Evolutionary conservation across 192 early-diverging fungal genomes (phyloP), one percentile per base, ranked within the genome.

Genomic region (Backusella macrospora): DNA sequence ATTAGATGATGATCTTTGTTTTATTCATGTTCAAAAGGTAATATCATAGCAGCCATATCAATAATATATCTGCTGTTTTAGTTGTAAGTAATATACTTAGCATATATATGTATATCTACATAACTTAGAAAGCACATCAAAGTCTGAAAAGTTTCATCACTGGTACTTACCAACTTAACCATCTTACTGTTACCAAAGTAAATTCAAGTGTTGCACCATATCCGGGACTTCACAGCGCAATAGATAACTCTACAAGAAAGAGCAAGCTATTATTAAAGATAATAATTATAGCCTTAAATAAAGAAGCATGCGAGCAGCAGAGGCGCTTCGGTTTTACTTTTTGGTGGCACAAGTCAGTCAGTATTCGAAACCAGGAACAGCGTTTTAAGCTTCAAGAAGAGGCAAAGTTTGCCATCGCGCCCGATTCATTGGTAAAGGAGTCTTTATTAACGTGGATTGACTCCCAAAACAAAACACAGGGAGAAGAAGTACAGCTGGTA

Each of bases 1-100:
- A 15, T 26, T 47, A 23, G 21, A 68, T 45, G 21, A 15, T 26
- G 2, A 13, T 8, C 67, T 23, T 47, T 26, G 6, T 47, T 45
- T 68, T 14, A 29, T 68, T 8, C 42, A 68, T 47, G 67, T 68
- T 29, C 67, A 68, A 47, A 68, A 68, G 67, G 67, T 68, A 68
- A 65, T 3, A 42, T 18, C 6, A 65, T 40, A 65, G 38, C n/a
- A 65, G 64, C 18, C 13, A 23, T 59, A 59, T 18, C 13, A 59
- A 59, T 59, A 59, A 59, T 34, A 2, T 34, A 34, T 59, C 52
- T 59, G 52, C 52, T 59, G 52, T 23, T 59, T 59, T 59, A 23
- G 52, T 59, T 6, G 37, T 40, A 39, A 65, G n/a, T 40, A 10
- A 65, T 18, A 39, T 39, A 39, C n/a, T 40, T 18, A 39, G 37